These are phyloP conservation scores for Cyclostephanos invisitatus DNA, from an alignment of 108 stramenopile genomes.

Conservation along the genomic window DNA sequence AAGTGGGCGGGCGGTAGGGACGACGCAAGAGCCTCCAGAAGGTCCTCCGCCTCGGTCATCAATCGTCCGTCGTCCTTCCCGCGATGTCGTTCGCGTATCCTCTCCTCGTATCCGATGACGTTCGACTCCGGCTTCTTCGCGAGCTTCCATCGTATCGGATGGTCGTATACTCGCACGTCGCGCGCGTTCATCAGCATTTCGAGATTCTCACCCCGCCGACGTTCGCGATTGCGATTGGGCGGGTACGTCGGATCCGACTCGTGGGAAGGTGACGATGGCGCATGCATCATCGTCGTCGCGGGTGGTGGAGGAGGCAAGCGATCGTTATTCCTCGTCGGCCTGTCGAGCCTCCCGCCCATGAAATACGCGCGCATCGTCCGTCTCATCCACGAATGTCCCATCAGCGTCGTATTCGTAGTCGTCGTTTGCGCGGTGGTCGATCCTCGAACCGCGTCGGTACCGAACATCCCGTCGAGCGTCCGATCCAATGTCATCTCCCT, in stretches of 20 bases:
- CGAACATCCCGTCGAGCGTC: slow-evolving; percentile 26
- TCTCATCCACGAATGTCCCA: slow-evolving; percentile 41
- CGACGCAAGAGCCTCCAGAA: slow-evolving; percentile 30
- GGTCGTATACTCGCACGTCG: slow-evolving; percentile 16
- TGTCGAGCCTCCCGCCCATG: slow-evolving; percentile 34
- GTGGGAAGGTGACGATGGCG: slow-evolving; percentile 1
- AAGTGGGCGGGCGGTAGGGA: slow-evolving; percentile 38
- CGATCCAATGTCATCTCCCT: slow-evolving; percentile 32
- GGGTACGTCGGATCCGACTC: slow-evolving; percentile 43
- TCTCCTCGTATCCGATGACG: neutral
- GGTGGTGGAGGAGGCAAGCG: too few relatives aligned
- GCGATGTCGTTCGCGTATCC: slow-evolving; percentile 12
- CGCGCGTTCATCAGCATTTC: slow-evolving; percentile 31
- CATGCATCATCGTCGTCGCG: neutral
- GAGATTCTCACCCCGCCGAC: slow-evolving; percentile 21
- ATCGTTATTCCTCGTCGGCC: neutral
- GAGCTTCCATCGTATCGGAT: slow-evolving; percentile 12
- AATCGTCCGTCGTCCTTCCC: slow-evolving; percentile 22
- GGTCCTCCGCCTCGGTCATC: slow-evolving; percentile 20
- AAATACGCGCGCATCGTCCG: slow-evolving; percentile 27
- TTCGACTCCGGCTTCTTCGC: neutral
- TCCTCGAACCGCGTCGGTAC: neutral
- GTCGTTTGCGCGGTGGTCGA: neutral
- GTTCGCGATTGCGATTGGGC: slow-evolving; percentile 41
- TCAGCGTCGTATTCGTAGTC: slow-evolving; percentile 6